Evolutionary conservation across 2,329 filamentous ascomycete genomes (phyloP), one percentile per base, ranked within the genome.

Genomic region (Domatiomyces globalis): DNA sequence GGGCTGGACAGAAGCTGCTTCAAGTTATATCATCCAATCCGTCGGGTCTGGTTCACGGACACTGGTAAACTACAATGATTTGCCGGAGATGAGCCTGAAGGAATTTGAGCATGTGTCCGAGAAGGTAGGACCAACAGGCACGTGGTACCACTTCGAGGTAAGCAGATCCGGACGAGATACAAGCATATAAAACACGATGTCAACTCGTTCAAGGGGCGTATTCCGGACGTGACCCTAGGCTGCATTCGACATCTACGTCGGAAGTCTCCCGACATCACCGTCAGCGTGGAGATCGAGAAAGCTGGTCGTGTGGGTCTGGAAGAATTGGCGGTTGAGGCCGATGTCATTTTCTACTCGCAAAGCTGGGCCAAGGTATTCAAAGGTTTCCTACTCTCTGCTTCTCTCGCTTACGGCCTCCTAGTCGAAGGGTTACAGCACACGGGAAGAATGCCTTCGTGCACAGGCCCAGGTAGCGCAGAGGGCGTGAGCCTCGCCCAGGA

Each of bases 201-300:
- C 33, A 39, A 39, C 27, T 12, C 49, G 9, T 51, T 50, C 29
- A 52, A 73, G 78, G 84, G 84, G 54, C 78, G 83, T 50, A 77
- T 79, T 51, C 80, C 81, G 42, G 73, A 78, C 45, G 77, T 79
- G 46, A 79, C 75, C 22, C 66, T 79, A 19, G 62, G 71, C 43
- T 85, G 80, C 65, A 78, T 86, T 50, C 69, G 63, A 43, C 67
- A 78, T 59, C 63, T 85, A 2, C 52, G 45, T 17, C 17, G 33
- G 12, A 27, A 61, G 25, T 68, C 71, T 50, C 73, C 72, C 22
- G 62, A 59, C 4, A 69, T 87, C 62, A 87, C 83, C 63, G 78
- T 87, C 50, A 87, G 83, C 63, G 78, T 87, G 50, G 84, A 87
- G 65, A 69, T 84, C 43, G 84, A 87, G 67, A 87, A 85, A 63